Conservation (phyloP, 2,329 filamentous ascomycete species). For the Trichoderma koningii region DNA sequence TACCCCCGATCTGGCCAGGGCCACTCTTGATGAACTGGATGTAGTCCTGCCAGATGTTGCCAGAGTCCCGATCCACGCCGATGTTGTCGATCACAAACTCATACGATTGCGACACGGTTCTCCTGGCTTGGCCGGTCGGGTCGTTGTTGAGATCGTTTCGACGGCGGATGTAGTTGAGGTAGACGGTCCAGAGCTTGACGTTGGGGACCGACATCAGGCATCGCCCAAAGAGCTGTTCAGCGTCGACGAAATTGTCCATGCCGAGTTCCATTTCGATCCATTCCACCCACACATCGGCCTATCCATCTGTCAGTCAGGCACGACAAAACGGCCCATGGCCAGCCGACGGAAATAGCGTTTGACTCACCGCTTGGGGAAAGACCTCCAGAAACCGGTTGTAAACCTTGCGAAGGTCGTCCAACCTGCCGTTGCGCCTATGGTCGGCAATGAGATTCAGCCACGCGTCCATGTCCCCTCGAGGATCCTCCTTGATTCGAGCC, state of each 20-base stretch:
- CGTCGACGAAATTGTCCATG: slow-evolving; percentile 75
- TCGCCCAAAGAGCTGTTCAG: slow-evolving; percentile 81
- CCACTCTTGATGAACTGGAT: slow-evolving; percentile 89
- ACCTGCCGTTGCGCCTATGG: slow-evolving; percentile 76
- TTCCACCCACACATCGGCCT: slow-evolving; percentile 91
- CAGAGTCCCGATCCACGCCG: slow-evolving; percentile 88
- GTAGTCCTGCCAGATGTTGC: slow-evolving; percentile 90
- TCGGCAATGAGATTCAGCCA: slow-evolving; percentile 88
- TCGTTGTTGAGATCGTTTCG: slow-evolving; percentile 84
- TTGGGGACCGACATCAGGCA: slow-evolving; percentile 78
- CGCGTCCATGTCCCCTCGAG: slow-evolving; percentile 86
- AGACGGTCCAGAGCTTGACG: slow-evolving; percentile 86
- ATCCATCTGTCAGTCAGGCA: slow-evolving; percentile 31
- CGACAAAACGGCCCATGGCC: background rate
- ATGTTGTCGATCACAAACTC: slow-evolving; percentile 89
- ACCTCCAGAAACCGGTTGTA: slow-evolving; percentile 86
- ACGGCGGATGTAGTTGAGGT: slow-evolving; percentile 92
- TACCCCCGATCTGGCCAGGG: slow-evolving; percentile 82
- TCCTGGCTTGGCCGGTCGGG: slow-evolving; percentile 71
- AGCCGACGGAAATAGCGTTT: background rate
- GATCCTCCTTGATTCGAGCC: slow-evolving; percentile 88
- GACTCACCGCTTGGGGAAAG: slow-evolving; percentile 87
- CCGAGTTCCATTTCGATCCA: slow-evolving; percentile 90
- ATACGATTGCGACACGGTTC: slow-evolving; percentile 81
- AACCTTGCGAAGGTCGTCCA: slow-evolving; percentile 75